Percentiles rank a stretch among this genome's conserved stretches.
Evolutionary conservation across 108 stramenopile species (phyloP).

Genomic region (Nannochloropsis salina): DNA sequence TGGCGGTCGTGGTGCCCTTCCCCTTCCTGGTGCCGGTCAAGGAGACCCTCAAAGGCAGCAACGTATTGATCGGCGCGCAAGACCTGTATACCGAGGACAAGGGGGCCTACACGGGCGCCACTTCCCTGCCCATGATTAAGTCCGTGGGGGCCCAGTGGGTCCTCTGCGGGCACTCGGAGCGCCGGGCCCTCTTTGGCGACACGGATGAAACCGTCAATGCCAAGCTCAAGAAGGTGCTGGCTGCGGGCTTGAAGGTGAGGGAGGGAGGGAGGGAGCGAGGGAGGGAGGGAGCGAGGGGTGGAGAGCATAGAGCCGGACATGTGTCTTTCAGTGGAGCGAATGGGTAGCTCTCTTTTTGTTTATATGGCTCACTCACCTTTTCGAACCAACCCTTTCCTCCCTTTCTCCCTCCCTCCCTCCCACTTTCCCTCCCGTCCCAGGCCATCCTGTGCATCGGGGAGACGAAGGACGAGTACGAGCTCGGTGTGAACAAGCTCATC

Average conservation of each 20-base stretch:
- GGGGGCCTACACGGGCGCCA: slow-evolving; percentile 52
- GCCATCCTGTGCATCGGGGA: slow-evolving; percentile 69
- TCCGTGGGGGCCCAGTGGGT: slow-evolving; percentile 63
- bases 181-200: slow-evolving; percentile 60
- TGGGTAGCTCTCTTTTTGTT: not conserved
- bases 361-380: not conserved
- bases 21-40: slow-evolving; percentile 39
- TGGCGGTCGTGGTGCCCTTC: slow-evolving; percentile 37
- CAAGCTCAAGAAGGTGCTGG: slow-evolving; percentile 48
- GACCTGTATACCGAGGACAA: slow-evolving; percentile 67
- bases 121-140: slow-evolving; percentile 43
- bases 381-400: not conserved
- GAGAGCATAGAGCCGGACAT: not conserved
- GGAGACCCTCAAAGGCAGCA: slow-evolving; percentile 52
- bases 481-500: slow-evolving; percentile 42
- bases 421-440: slow-evolving; percentile 23
- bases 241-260: slow-evolving; percentile 30
- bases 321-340: not conserved
- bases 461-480: slow-evolving; percentile 59
- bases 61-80: slow-evolving; percentile 80
- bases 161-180: slow-evolving; percentile 66
- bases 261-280: not conserved
- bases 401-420: not conserved
- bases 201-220: slow-evolving; percentile 57
- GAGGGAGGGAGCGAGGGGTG: not conserved